These are phyloP conservation scores for Saccharomycopsis capsularis DNA, from an alignment of 805 yeast species.

Conservation along the genomic window DNA sequence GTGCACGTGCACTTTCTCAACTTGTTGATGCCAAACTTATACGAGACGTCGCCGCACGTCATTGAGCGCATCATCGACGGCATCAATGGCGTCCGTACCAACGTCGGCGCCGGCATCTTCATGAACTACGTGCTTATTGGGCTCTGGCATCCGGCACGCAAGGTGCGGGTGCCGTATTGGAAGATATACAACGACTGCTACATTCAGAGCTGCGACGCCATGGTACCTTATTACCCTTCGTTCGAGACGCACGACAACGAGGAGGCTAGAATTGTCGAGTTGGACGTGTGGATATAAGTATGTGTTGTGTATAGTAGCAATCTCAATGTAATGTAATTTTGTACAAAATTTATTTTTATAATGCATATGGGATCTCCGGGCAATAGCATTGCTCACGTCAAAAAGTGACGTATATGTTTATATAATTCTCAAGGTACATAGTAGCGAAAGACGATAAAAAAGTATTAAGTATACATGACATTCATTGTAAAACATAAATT, in stretches of 20 bases:
- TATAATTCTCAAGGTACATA: too few relatives aligned
- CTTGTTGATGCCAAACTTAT: conserved; percentile 78
- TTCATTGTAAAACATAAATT: too few relatives aligned
- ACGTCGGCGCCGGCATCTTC: conserved; percentile 69
- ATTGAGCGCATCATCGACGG: conserved; percentile 76
- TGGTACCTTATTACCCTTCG: conserved; percentile 78
- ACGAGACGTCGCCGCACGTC: conserved; percentile 94
- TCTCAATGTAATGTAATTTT: too few relatives aligned
- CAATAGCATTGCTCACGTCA: too few relatives aligned
- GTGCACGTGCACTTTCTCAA: conserved; percentile 80
- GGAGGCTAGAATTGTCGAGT: conserved; percentile 38
- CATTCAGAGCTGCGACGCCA: conserved; percentile 60
- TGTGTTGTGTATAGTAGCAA: too few relatives aligned
- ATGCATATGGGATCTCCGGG: too few relatives aligned
- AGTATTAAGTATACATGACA: too few relatives aligned
- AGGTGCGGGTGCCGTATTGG: conserved; percentile 85
- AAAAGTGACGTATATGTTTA: too few relatives aligned
- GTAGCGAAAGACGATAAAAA: too few relatives aligned
- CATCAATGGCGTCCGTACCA: conserved; percentile 61
- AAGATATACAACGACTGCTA: conserved; percentile 70
- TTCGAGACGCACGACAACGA: conserved; percentile 34
- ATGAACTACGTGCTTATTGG: conserved; percentile 82
- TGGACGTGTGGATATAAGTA: conserved; percentile 33
- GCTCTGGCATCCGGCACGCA: conserved; percentile 85
- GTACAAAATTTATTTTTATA: too few relatives aligned